phyloP scores from a whole-genome alignment of 75 land plant species.

The Pinus taeda region DNA sequence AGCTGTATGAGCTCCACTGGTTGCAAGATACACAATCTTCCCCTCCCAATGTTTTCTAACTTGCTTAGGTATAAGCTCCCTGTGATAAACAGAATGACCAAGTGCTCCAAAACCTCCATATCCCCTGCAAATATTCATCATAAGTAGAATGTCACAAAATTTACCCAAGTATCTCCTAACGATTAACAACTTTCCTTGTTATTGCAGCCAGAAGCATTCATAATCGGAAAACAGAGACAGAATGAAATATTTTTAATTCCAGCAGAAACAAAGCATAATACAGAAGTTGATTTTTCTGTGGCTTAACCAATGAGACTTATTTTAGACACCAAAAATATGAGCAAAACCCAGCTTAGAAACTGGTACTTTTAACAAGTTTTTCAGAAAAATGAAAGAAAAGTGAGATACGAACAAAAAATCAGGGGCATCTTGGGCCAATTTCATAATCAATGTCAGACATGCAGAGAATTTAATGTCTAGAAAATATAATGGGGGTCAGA shows the following conservation, averaged over 20 bases:
- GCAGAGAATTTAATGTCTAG: neutral
- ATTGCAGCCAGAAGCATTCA: neutral
- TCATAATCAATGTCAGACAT: neutral
- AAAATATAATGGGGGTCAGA: neutral
- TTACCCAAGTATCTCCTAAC: neutral
- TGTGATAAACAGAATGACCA: slow-evolving; percentile 77
- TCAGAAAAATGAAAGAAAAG: neutral
- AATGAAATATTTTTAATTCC: neutral
- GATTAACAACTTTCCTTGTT: neutral
- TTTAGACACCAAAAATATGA: neutral
- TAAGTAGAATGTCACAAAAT: neutral
- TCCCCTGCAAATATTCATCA: slow-evolving; percentile 81
- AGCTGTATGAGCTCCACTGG: slow-evolving; percentile 92
- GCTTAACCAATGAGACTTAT: neutral
- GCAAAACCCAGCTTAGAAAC: neutral
- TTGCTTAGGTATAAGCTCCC: slow-evolving; percentile 68
- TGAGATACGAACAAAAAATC: neutral
- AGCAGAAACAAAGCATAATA: neutral
- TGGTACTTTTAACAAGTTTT: no score
- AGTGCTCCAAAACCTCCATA: slow-evolving; percentile 99
- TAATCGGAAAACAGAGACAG: neutral
- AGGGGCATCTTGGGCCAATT: neutral
- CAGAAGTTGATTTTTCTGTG: neutral
- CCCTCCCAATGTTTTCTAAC: slow-evolving; percentile 51
- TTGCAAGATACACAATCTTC: slow-evolving; percentile 63